phyloP scores from a whole-genome alignment of 1,139 yeast species.

The Suhomyces anneliseae region DNA sequence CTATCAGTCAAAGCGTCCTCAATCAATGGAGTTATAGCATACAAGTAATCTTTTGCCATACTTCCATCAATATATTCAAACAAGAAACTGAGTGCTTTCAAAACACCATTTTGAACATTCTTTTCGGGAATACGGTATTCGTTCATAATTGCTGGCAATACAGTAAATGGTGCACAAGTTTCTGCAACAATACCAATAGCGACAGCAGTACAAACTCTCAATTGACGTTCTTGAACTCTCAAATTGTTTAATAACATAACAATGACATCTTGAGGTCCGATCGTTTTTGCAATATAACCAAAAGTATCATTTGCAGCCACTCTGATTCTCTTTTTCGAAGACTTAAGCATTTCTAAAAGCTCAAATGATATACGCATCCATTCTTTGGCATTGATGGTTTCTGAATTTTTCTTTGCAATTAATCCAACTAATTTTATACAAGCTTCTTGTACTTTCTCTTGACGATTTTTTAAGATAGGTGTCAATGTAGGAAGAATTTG shows the following conservation, averaged over 20 bases:
- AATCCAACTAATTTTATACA: conserved; percentile 79
- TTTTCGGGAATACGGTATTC: conserved; percentile 91
- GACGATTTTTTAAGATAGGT: conserved; percentile 87
- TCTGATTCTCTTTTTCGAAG: conserved; percentile 76
- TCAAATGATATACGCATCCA: conserved; percentile 98
- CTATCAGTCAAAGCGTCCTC: conserved; percentile 92
- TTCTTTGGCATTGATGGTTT: conserved; percentile 84
- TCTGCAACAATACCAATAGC: conserved; percentile 98
- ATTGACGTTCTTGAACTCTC: conserved; percentile 91
- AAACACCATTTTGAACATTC: conserved; percentile 93
- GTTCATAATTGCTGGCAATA: conserved; percentile 94
- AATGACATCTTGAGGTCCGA: conserved; percentile 95
- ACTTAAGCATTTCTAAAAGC: conserved; percentile 82
- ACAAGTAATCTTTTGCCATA: conserved; percentile 78
- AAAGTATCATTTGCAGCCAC: conserved; percentile 88
- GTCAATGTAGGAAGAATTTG: conserved; percentile 86
- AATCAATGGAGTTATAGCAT: conserved; percentile 74
- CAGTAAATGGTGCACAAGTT: conserved; percentile 90
- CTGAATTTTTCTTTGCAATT: conserved; percentile 83
- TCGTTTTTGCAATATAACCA: conserved; percentile 87
- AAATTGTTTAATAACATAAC: conserved; percentile 82
- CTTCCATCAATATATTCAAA: conserved; percentile 85
- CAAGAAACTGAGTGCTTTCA: conserved; percentile 89
- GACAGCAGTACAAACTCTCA: conserved; percentile 96
- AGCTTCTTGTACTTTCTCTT: conserved; percentile 88